Evolutionary conservation across 176 grass and related monocot species (phyloP), one percentile per base, ranked within the genome.

Genomic region (Metroxylon sagu): DNA sequence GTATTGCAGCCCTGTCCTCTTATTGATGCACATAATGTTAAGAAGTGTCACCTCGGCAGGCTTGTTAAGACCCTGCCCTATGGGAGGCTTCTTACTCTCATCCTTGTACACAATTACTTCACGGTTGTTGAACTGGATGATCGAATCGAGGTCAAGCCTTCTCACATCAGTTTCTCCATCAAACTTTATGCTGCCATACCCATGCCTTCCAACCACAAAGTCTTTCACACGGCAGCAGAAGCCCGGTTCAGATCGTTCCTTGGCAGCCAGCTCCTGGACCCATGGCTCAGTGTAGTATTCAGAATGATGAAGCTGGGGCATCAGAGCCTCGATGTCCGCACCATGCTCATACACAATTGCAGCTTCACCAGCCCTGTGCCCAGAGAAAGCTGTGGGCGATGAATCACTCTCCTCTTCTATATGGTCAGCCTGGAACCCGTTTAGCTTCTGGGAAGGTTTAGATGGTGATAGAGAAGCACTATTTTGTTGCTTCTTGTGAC

Each of bases 91-190:
- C 77, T 74, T 74, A 75, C 60, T 78, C 30, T 96, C 83, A 0
- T 90, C 87, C 28, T 65, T 83, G 83, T 90, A 96, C 12, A 90
- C 83, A 19, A 90, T 79, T 66, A 96, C 92, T 64, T 96, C 92
- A 0, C 92, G 83, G 72, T 77, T 69, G 53, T 77, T 89, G 69
- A 96, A 96, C 73, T 90, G 71, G 17, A 90, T 60, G 6, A 78
- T 77, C 0, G 72, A 75, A 63, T 96, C 81, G 53, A 96, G 72
- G 83, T 90, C 87, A 16, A 96, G 77, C 29, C 54, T 69, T 18
- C 86, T 80, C 19, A 90, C 77, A 35, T 96, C 83, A 1, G 92
- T 96, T 66, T 85, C 87, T 35, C 83, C 87, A 12, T 70, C 70
- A 31, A 90, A 83, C 54, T 79, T 85, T 53, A 96, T 90, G 66